Evolutionary conservation across 371 early-diverging fungal genomes (phyloP).

Genomic region (Catenaria anguillulae): DNA sequence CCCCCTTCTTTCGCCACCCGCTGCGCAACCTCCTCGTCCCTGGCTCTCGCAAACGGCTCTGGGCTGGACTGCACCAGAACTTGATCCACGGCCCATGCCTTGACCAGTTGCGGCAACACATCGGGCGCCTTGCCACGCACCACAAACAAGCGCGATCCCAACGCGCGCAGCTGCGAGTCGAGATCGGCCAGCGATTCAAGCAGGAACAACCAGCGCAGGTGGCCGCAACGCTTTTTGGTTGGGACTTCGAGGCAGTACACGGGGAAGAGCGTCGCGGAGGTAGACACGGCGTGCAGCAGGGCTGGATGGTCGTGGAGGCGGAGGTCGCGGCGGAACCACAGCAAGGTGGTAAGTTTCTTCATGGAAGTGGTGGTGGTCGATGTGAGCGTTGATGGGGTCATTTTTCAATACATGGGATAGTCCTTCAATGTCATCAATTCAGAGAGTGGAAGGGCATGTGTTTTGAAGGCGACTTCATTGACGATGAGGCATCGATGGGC

Average conservation of each 20-base stretch:
- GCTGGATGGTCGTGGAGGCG: slow-evolving; percentile 30
- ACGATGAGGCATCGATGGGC: too few species aligned
- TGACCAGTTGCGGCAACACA: neutral
- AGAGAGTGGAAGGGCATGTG: too few species aligned
- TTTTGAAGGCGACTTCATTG: too few species aligned
- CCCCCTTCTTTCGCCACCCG: too few species aligned
- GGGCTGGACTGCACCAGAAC: neutral
- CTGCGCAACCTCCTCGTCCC: neutral
- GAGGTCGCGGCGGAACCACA: slow-evolving; percentile 39
- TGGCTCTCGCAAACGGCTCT: neutral
- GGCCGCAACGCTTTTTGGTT: neutral
- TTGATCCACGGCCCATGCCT: neutral
- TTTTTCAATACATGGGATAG: too few species aligned
- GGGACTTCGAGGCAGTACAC: slow-evolving; percentile 1
- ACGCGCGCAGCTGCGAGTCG: neutral
- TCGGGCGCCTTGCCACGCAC: neutral
- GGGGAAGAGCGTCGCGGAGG: neutral
- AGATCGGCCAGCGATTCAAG: neutral
- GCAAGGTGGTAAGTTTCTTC: neutral
- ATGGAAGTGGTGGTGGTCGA: too few species aligned
- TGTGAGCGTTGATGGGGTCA: too few species aligned
- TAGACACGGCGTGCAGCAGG: slow-evolving; percentile 7
- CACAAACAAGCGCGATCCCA: slow-evolving; percentile 4
- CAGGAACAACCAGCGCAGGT: neutral
- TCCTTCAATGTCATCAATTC: too few species aligned